These are phyloP conservation scores for Pseudoperonospora humuli DNA, from an alignment of 352 stramenopile species.

Conservation along the genomic window DNA sequence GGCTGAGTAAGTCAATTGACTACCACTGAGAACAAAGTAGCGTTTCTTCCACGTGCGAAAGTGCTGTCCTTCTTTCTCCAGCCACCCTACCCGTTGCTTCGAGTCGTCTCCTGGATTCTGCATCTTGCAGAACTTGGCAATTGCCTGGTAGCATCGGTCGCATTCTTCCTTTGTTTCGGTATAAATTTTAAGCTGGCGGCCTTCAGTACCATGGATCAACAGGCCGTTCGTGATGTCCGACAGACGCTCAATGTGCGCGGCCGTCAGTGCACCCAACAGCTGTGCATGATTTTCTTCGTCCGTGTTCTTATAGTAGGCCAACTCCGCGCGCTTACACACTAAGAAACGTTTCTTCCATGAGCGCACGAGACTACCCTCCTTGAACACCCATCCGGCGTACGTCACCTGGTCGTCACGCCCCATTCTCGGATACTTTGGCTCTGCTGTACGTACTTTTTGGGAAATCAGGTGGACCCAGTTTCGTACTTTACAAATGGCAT, in stretches of 20 bases:
- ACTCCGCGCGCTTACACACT: constrained; percentile 60
- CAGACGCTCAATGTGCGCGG: constrained; percentile 54
- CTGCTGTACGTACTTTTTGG: no score
- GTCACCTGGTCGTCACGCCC: constrained; percentile 40
- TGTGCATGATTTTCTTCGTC: constrained; percentile 57
- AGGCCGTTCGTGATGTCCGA: constrained; percentile 70
- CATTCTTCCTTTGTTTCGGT: constrained; percentile 64
- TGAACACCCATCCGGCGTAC: constrained; percentile 72
- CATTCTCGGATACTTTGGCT: no score
- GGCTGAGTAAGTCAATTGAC: constrained; percentile 53
- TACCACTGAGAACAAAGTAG: constrained; percentile 62
- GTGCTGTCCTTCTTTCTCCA: constrained; percentile 63
- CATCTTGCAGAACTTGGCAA: constrained; percentile 39
- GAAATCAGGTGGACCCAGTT: no score
- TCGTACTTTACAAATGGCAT: no score
- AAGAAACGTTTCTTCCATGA: constrained; percentile 84
- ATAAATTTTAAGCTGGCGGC: constrained; percentile 73
- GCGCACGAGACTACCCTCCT: constrained; percentile 70
- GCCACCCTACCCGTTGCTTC: constrained; percentile 41
- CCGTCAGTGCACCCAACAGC: constrained; percentile 59
- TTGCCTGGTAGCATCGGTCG: constrained; percentile 64
- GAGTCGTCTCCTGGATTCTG: constrained; percentile 20
- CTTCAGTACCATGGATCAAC: constrained; percentile 52
- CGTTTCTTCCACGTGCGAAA: constrained; percentile 68
- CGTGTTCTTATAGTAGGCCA: constrained; percentile 79